Base-by-base conservation (phyloP, 495 filamentous ascomycete genomes). In the Durotheca rogersii region DNA sequence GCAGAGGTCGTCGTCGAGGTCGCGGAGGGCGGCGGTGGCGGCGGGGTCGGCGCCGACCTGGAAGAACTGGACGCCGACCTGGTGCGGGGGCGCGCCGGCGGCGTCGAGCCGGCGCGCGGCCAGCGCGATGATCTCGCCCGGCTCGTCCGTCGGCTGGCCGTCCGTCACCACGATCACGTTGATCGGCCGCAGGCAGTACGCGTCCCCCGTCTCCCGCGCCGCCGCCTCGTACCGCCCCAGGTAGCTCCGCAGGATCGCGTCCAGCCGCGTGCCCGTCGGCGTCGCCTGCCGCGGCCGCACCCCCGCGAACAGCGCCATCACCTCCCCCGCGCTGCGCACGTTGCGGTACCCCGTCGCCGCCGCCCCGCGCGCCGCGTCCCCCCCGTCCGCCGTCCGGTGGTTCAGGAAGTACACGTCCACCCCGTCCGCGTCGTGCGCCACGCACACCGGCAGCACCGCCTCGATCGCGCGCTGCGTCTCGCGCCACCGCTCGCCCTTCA, bases 91-190 rank as follows among this genome's bases (percentile, higher is more conserved):
- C 0, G 90, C 91, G 25, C 83, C 76, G 3, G 85, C 64, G 12
- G 64, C 69, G 63, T 96, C 92, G 16, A 98, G 73, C 51, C 79
- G 80, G 66, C 78, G 73, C 0, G 90, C 93, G 0, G 79, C 74
- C 6, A 66, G 60, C 7, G 87, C 71, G 47, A 98, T 84, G 7
- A 87, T 75, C 36, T 70, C 73, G 68, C 94, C 88, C 7, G 86
- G 68, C 55, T 92, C 88, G 57, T 97, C 94, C 2, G 79, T 84
- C 1, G 94, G 85, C 39, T 76, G 85, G 4, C 93, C 93, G 66
- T 98, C 93, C 0, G 93, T 98, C 36, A 98, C 85, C 33, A 90
- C 82, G 61, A 98, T 94, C 66, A 98, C 83, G 63, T 98, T 97
- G 17, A 98, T 67, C 1, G 92, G 92, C 61, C 90, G 93, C 6